Evolutionary conservation across 2,329 filamentous ascomycete species (phyloP), one percentile per base, ranked within the genome.

Genomic region (Arthroderma sp.): DNA sequence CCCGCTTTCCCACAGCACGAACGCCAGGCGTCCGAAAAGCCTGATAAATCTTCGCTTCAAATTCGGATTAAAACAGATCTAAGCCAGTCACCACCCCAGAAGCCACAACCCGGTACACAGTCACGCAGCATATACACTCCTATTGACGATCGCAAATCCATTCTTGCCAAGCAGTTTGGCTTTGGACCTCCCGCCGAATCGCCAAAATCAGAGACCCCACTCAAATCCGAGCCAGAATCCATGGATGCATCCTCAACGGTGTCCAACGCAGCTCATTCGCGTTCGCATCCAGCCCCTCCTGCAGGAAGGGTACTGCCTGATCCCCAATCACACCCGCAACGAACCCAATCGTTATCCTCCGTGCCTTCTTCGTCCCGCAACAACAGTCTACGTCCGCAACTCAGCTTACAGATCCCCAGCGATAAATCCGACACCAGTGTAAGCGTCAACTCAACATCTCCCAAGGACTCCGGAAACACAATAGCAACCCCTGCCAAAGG

Each of bases 121-220:
- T 82, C 82, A 22, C 82, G 88, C 59, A 95, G 88, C 62, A 96
- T 98, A 48, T 96, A 96, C 60, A 98, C 91, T 0, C 91, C 91
- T 0, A 94, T 98, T 50, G 91, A 96, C 56, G 88, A 94, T 60
- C 87, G 83, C 55, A 77, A 85, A 40, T 95, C 88, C 1, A 82
- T 95, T 47, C 67, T 95, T 37, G 86, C 86, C 8, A 85, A 89
- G 52, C 87, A 94, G 60, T 80, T 84, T 50, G 80, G 78, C 10
- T 76, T 83, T 52, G 72, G 77, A 6, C 71, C 75, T 2, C 77
- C 78, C 40, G 69, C 69, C 51, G 64, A 73, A 40, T 58, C 64
- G 22, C 61, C 65, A 22, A 67, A 66, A 47, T 61, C 58, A 38
- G 70, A 75, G 38, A 56, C 61, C n/a, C 43, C 59, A 6, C 33